Evolutionary conservation across 83 land plant genomes (phyloP).

Genomic region (Picea abies): DNA sequence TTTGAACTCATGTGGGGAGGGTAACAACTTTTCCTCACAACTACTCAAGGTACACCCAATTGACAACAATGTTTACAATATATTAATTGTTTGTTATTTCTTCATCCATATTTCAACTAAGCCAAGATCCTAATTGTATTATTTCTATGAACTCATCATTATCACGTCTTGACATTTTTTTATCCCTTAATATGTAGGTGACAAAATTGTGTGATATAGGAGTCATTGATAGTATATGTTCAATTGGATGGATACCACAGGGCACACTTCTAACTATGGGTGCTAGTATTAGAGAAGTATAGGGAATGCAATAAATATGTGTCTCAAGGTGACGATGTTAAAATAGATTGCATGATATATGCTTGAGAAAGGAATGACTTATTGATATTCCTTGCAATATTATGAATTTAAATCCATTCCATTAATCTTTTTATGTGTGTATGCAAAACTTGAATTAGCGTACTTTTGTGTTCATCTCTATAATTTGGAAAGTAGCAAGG

Average conservation of each 20-base stretch:
- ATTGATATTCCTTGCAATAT: neutral
- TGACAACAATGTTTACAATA: neutral
- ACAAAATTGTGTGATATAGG: slow-evolving; percentile 97
- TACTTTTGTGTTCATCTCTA: neutral
- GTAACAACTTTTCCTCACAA: no score
- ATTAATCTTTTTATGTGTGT: neutral
- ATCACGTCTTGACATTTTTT: neutral
- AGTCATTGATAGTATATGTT: slow-evolving; percentile 80
- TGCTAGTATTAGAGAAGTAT: slow-evolving; percentile 90
- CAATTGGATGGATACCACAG: slow-evolving; percentile 92
- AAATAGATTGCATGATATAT: neutral
- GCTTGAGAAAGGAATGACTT: neutral
- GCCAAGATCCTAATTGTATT: neutral
- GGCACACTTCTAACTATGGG: slow-evolving; percentile 95
- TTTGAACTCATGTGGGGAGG: no score
- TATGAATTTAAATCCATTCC: neutral
- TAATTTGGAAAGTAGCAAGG: neutral
- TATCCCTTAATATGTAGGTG: slow-evolving; percentile 48
- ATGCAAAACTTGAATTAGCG: neutral
- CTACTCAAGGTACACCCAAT: no score
- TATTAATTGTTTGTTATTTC: neutral
- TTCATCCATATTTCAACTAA: neutral
- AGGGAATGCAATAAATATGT: slow-evolving; percentile 38
- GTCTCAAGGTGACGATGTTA: neutral
- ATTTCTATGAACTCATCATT: neutral